Evolutionary conservation across 345 rosid genomes (phyloP).

Genomic region (Lepidium aucheri): DNA sequence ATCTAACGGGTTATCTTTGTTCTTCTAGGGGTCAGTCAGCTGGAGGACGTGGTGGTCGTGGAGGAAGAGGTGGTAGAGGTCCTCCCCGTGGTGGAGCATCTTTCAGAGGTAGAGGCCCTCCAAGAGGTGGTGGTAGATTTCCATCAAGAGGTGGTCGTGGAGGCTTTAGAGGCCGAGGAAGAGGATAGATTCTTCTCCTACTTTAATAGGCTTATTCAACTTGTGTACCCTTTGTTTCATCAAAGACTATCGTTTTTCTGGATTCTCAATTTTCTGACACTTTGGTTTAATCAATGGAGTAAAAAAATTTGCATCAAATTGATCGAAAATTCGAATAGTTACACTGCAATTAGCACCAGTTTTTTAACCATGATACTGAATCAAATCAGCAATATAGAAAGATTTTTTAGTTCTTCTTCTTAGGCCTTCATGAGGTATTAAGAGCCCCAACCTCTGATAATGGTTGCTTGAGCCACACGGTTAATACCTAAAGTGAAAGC

Average conservation of each 20-base stretch:
- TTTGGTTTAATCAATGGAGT: not conserved
- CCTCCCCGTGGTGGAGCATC: slow-evolving; percentile 36
- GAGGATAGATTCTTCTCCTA: slow-evolving; percentile 31
- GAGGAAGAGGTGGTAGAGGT: slow-evolving; percentile 32
- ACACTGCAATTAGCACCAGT: not conserved
- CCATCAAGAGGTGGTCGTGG: slow-evolving; percentile 78
- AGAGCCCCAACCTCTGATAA: slow-evolving; percentile 91
- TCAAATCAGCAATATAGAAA: not conserved
- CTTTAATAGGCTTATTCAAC: not conserved
- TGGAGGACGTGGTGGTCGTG: slow-evolving; percentile 42
- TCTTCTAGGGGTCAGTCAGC: slow-evolving; percentile 39
- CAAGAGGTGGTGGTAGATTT: slow-evolving; percentile 65
- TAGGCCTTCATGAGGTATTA: slow-evolving; percentile 8
- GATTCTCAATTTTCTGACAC: not conserved
- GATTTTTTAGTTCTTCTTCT: not conserved
- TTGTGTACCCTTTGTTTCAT: slow-evolving; percentile 15
- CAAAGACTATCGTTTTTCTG: not conserved
- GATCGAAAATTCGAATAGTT: not conserved
- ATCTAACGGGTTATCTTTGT: not conserved
- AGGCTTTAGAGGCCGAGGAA: slow-evolving; percentile 74
- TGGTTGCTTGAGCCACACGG: slow-evolving; percentile 87
- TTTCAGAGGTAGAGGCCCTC: slow-evolving; percentile 63
- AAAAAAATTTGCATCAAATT: not conserved
- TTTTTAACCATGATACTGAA: not conserved
- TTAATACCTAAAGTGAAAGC: slow-evolving; percentile 96